Base-by-base conservation (phyloP, 257 asterid genomes). In the Mentha longifolia region DNA sequence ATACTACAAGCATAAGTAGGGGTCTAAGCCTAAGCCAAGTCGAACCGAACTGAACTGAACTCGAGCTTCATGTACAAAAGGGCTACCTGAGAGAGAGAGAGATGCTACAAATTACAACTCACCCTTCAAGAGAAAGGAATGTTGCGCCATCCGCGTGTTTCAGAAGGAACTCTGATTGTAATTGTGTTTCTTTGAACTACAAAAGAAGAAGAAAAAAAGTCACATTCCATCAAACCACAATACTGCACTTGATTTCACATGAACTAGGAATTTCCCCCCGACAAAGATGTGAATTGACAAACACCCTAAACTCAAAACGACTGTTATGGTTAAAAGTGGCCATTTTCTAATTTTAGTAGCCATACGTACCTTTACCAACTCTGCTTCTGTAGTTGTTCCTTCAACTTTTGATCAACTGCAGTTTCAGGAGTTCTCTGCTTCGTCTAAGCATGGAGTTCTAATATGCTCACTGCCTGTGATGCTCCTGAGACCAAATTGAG, bases 331-430 rank as follows among this genome's bases (percentile, higher is more conserved):
- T 67, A 51, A 20, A 73, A 73, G 62, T 77, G 65, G 47, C 47
- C 76, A 35, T 67, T 71, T 59, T 81, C 28, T 1, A 67, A 31
- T 57, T 77, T 28, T 76, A 75, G 57, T 61, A 67, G n/a, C 85
- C 85, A 51, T 71, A 67, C 68, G 79, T 75, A 65, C 86, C 87
- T 43, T 82, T 77, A 33, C 37, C 37, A 33, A 33, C 37, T 4
- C 5, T 33, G 37, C 37, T 6, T 33, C 37, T 33, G 37, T 33
- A 33, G 37, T 33, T 33, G 37, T 33, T 33, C 37, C 37, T 3
- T 6, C 7, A 6, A 33, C 5, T 33, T 33, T 33, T 33, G 37
- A 33, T 33, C 37, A 3, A 30, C 56, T 65, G 81, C 88, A 42
- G 79, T 43, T 39, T 79, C 81, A 9, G 60, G 74, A n/a, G 30